Conservation (phyloP, 2,329 filamentous ascomycete genomes). For the Neonectria sp. region DNA sequence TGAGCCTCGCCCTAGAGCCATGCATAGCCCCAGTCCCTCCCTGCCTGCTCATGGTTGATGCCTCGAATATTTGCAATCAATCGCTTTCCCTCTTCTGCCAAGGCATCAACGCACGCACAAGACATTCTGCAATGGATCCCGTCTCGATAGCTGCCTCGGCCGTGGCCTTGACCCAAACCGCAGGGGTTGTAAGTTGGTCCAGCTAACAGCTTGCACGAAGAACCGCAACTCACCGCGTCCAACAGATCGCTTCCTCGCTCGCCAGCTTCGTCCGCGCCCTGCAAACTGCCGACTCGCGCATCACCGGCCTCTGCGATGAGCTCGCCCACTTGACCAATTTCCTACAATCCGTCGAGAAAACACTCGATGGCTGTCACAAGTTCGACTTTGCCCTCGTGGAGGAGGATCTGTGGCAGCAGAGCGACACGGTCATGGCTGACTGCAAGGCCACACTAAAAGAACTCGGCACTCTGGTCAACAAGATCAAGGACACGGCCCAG, state of each 20-base stretch:
- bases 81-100: not conserved
- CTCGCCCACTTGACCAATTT: conserved; percentile 39
- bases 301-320: conserved; percentile 38
- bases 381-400: conserved; percentile 41
- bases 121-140: conserved; percentile 8
- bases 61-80: no score
- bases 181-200: conserved; percentile 3
- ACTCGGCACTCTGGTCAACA: not conserved
- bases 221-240: not conserved
- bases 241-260: conserved; percentile 12
- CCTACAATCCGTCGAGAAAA: conserved; percentile 38
- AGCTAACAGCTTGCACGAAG: not conserved
- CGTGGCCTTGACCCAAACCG: conserved; percentile 10
- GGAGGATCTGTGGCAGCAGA: conserved; percentile 44
- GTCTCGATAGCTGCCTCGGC: conserved; percentile 15
- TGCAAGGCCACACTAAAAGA: conserved; percentile 14
- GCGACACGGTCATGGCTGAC: conserved; percentile 33
- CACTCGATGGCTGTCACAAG: conserved; percentile 38
- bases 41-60: no score
- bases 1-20: no score
- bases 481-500: not conserved
- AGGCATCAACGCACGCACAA: not conserved
- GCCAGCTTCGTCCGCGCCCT: conserved; percentile 21
- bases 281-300: conserved; percentile 34
- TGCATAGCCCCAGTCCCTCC: no score